Evolutionary conservation across 2,329 filamentous ascomycete species (phyloP).

Genomic region (Neonectria faginata): DNA sequence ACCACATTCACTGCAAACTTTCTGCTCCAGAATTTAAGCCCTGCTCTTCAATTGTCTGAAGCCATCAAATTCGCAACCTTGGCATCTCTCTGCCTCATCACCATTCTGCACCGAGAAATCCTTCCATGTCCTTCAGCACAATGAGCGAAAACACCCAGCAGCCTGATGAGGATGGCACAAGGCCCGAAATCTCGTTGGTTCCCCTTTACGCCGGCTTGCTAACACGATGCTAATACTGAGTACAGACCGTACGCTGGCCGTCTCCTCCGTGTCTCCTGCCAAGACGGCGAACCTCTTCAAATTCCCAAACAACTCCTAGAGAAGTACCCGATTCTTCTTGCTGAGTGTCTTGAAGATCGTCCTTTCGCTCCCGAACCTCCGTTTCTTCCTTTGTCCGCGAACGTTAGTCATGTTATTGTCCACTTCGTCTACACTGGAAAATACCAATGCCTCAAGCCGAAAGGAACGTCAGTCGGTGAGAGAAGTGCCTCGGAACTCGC

Average conservation of each 20-base stretch:
- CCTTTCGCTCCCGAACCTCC: too few relatives aligned
- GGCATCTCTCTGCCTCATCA: too few relatives aligned
- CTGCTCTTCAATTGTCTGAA: too few relatives aligned
- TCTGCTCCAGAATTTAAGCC: too few relatives aligned
- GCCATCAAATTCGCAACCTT: too few relatives aligned
- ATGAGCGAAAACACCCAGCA: neutral
- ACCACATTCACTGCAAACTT: too few relatives aligned
- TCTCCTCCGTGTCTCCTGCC: too few relatives aligned
- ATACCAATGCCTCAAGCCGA: slow-evolving; percentile 7
- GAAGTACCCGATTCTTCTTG: neutral
- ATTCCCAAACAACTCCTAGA: neutral
- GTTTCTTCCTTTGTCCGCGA: neutral
- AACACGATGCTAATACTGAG: neutral
- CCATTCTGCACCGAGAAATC: too few relatives aligned
- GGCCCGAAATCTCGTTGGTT: neutral
- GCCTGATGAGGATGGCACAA: neutral
- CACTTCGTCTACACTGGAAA: slow-evolving; percentile 15
- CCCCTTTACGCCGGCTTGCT: neutral
- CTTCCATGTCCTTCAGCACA: neutral
- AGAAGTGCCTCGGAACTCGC: slow-evolving; percentile 6
- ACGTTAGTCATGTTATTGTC: slow-evolving; percentile 12
- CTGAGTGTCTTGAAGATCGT: too few relatives aligned
- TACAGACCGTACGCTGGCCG: neutral
- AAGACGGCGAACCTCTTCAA: too few relatives aligned
- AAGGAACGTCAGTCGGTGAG: neutral